phyloP scores from a whole-genome alignment of 1,284 basidiomycete genomes.

The Tausonia pullulans region DNA sequence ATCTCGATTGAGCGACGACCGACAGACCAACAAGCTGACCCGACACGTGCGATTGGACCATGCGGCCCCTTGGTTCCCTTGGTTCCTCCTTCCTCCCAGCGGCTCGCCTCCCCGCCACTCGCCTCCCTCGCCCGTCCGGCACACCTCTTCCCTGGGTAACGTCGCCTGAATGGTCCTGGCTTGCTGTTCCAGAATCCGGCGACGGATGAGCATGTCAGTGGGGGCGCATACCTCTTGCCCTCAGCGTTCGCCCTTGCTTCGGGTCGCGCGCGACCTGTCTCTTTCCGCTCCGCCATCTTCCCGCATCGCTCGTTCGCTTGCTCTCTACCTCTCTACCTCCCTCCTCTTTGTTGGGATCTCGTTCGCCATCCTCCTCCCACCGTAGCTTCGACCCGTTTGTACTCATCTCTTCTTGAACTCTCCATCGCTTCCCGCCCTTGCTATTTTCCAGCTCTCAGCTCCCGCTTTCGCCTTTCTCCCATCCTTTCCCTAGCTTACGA shows the following conservation, averaged over 20 bases:
- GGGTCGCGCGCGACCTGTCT: not conserved
- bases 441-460: not conserved
- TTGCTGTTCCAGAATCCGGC: not conserved
- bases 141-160: not conserved
- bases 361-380: no score
- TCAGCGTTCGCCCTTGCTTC: not conserved
- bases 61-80: not conserved
- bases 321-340: not conserved
- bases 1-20: not conserved
- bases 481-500: not conserved
- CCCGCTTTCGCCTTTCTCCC: not conserved
- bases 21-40: no score
- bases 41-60: not conserved
- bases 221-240: not conserved
- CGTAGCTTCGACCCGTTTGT: no score
- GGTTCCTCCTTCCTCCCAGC: not conserved
- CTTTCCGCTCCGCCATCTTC: not conserved
- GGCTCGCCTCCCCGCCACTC: not conserved
- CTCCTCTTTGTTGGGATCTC: not conserved
- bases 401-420: no score
- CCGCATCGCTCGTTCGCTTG: not conserved
- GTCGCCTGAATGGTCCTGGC: not conserved
- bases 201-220: not conserved
- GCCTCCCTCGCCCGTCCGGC: constrained; percentile 4
- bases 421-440: not conserved